Evolutionary conservation across 306 rosid genomes (phyloP), one percentile per base, ranked within the genome.

Genomic region (Malus orientalis): DNA sequence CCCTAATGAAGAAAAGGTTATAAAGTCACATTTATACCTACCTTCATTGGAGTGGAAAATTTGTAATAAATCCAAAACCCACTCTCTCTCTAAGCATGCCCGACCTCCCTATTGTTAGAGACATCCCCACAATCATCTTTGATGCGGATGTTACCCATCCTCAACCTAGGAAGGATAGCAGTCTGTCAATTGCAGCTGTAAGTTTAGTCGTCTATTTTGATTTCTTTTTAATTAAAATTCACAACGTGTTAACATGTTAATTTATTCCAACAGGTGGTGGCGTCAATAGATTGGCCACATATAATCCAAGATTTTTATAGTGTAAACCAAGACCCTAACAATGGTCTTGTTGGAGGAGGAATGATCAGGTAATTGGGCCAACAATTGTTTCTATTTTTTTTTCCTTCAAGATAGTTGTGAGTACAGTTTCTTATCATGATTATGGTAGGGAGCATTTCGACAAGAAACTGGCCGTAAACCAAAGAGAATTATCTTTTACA

Each of bases 71-170:
- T 27, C 27, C 27, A 27, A 27, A 27, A 27, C 27, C 0, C 2
- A 27, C 27, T 27, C 27, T 2, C 27, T 27, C 27, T 27, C 27
- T 27, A 27, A 27, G 2, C 27, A 27, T 27, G 27, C 2, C 27
- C 27, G 27, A 2, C 27, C 27, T 27, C 27, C 27, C 27, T 27
- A 27, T 27, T 27, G 84, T 94, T 15, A 66, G 87, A 7, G 97
- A 91, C 83, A 14, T 0, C 0, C 91, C 96, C 5, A 94, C 98
- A 0, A 82, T 94, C 16, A 88, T 94, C 57, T 40, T 94, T 54
- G 97, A 93, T 25, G 98, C 95, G 0, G 93, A 85, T 81, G 98
- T 91, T 16, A 89, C 89, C 0, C 98, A 94, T 76, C 98, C 98
- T 0, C 90, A 78, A 2, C 29, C 29, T 27, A 3, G 29, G 29